Conservation (phyloP, 768 basidiomycete species). For the Dioszegia crocea region DNA sequence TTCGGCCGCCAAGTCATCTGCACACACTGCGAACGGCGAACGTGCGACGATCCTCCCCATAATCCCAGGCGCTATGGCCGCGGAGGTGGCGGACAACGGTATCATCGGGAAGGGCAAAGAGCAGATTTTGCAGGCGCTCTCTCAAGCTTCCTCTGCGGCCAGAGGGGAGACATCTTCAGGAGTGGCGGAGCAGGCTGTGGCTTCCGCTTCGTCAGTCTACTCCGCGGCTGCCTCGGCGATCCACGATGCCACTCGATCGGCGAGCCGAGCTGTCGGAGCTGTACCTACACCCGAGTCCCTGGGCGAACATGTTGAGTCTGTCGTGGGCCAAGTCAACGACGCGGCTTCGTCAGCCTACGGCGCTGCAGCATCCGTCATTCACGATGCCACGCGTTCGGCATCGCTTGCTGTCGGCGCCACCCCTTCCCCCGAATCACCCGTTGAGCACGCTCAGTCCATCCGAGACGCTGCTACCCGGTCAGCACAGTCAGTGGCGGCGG, state of each 20-base stretch:
- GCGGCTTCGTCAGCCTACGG: conserved; percentile 16
- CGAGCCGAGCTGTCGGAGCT: conserved; percentile 28
- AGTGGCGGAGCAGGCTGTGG: conserved; percentile 21
- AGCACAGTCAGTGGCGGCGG: conserved; percentile 9
- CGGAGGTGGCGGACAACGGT: conserved; percentile 17
- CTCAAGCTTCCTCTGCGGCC: conserved; percentile 20
- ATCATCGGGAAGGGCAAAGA: conserved; percentile 45
- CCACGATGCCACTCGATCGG: conserved; percentile 35
- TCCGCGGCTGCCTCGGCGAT: conserved; percentile 21
- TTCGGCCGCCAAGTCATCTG: conserved; percentile 6
- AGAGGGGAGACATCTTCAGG: conserved; percentile 10
- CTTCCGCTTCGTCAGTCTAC: conserved; percentile 16
- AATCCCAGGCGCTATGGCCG: conserved; percentile 31
- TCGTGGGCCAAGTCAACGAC: no score
- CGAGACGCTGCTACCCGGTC: conserved; percentile 2
- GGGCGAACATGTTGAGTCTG: conserved; percentile 15
- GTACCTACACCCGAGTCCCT: conserved; percentile 34
- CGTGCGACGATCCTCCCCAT: conserved; percentile 34
- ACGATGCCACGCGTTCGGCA: conserved; percentile 33
- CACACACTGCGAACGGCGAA: conserved; percentile 9
- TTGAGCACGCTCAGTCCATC: conserved; percentile 17
- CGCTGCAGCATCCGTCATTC: conserved; percentile 21
- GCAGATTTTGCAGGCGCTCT: conserved; percentile 42
- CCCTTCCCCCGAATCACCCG: conserved; percentile 29
- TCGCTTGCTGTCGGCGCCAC: conserved; percentile 31